Conservation (phyloP, 2,329 filamentous ascomycete genomes). For the Beauveria rudraprayagi region DNA sequence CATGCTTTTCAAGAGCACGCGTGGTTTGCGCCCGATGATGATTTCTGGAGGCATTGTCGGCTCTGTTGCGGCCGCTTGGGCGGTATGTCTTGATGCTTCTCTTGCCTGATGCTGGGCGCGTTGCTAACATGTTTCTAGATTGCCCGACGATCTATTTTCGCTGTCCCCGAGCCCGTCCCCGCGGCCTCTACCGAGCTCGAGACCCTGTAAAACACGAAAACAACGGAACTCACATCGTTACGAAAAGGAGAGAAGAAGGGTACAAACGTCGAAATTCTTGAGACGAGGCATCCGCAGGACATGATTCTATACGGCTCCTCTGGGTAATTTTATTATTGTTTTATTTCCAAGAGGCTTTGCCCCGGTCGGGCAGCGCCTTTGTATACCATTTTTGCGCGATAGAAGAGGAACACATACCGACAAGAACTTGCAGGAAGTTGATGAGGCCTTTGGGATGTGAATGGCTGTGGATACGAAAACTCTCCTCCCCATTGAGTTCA, state of each 20-base stretch:
- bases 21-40: constrained; percentile 83
- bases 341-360: neutral
- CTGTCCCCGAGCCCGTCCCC: constrained; percentile 24
- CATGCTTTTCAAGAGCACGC: constrained; percentile 93
- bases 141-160: constrained; percentile 35
- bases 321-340: neutral
- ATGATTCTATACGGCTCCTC: neutral
- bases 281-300: neutral
- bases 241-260: neutral
- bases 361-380: neutral
- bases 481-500: constrained; percentile 35
- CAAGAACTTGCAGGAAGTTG: neutral
- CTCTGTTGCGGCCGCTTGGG: constrained; percentile 77
- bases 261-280: neutral
- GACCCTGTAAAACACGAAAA: constrained; percentile 7
- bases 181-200: constrained; percentile 12
- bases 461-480: constrained; percentile 28
- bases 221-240: neutral
- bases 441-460: neutral
- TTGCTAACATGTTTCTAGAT: constrained; percentile 19
- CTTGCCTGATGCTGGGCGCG: constrained; percentile 1
- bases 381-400: constrained; percentile 4
- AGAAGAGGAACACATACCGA: neutral
- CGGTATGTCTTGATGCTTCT: constrained; percentile 52
- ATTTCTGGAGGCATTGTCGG: constrained; percentile 89